A percentile compares a stretch with the other conserved stretches of the same genome.
phyloP scores from a whole-genome alignment of 2,329 filamentous ascomycete genomes.

The Stagonosporopsis chrysanthemi region DNA sequence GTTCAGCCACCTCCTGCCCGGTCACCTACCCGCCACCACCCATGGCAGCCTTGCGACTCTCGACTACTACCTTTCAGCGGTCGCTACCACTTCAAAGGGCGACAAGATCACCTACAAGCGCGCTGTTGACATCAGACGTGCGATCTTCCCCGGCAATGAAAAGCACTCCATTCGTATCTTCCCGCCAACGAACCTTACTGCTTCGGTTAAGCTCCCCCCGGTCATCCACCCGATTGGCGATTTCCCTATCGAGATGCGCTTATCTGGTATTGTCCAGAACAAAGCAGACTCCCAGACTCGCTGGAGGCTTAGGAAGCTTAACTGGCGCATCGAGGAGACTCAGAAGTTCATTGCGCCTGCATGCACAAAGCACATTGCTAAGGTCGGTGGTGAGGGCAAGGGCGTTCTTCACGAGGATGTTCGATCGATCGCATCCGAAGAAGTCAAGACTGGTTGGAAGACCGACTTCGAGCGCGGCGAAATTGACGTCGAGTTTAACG shows the following conservation, averaged over 20 bases:
- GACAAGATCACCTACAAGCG: constrained; percentile 71
- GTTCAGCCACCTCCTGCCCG: constrained; percentile 85
- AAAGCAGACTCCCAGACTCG: constrained; percentile 74
- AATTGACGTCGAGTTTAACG: constrained; percentile 81
- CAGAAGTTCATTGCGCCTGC: constrained; percentile 80
- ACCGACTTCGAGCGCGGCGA: constrained; percentile 75
- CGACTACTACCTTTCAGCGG: constrained; percentile 72
- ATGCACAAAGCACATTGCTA: constrained; percentile 76
- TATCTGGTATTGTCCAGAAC: constrained; percentile 82
- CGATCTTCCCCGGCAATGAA: constrained; percentile 78
- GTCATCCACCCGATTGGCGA: constrained; percentile 86
- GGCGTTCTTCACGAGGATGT: constrained; percentile 77
- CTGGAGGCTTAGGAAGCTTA: constrained; percentile 90
- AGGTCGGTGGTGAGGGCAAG: constrained; percentile 71
- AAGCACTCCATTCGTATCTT: constrained; percentile 94
- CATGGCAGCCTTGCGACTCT: constrained; percentile 76
- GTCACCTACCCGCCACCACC: constrained; percentile 84
- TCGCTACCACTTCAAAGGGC: constrained; percentile 63
- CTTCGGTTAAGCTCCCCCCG: constrained; percentile 80
- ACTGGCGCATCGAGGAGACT: constrained; percentile 91
- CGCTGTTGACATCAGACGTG: constrained; percentile 77
- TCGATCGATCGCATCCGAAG: constrained; percentile 79
- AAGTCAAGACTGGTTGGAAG: constrained; percentile 91
- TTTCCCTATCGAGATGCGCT: constrained; percentile 78
- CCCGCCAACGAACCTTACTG: constrained; percentile 92